A percentile compares a stretch with the other conserved stretches of the same genome.
These are phyloP conservation scores for Quercus aquifolioides DNA, from an alignment of 306 rosid species.

Conservation along the genomic window DNA sequence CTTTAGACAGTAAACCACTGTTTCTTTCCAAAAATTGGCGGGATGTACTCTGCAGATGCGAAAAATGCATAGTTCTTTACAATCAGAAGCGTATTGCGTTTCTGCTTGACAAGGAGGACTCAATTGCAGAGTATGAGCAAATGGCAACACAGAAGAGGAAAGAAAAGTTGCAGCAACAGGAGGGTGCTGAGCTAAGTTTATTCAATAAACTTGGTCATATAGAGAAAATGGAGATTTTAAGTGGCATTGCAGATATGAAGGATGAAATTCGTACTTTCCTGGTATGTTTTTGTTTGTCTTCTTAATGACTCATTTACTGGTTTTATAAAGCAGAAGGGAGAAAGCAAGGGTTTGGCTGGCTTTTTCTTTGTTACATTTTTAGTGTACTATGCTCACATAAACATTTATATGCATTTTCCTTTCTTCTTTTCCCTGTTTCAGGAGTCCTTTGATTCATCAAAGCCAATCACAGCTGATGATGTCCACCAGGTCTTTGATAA, in stretches of 20 bases:
- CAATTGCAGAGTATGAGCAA: slow-evolving; percentile 86
- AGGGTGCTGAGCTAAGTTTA: slow-evolving; percentile 66
- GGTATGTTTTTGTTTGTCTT: slow-evolving; percentile 42
- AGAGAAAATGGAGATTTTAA: slow-evolving; percentile 88
- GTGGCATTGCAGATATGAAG: slow-evolving; percentile 92
- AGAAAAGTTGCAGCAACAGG: slow-evolving; percentile 75
- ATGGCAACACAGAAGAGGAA: slow-evolving; percentile 82
- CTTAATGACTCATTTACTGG: background rate
- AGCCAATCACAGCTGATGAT: slow-evolving; percentile 85
- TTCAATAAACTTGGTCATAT: slow-evolving; percentile 82
- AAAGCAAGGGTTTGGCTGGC: background rate
- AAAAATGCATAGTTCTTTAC: slow-evolving; percentile 51
- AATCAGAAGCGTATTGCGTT: slow-evolving; percentile 57
- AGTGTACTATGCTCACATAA: slow-evolving; percentile 11
- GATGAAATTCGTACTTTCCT: slow-evolving; percentile 80
- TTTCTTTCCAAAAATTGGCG: slow-evolving; percentile 92
- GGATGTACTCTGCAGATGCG: slow-evolving; percentile 77
- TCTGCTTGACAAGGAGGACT: slow-evolving; percentile 81
- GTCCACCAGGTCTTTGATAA: slow-evolving; percentile 81
- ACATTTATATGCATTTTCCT: background rate
- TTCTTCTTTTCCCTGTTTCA: slow-evolving; percentile 29
- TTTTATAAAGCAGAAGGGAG: background rate
- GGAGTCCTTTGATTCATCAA: slow-evolving; percentile 85
- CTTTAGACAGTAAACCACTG: slow-evolving; percentile 51
- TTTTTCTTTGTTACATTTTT: slow-evolving; percentile 4